Evolutionary conservation across 345 rosid genomes (phyloP), one percentile per base, ranked within the genome.

Genomic region (Arabis hirsuta): DNA sequence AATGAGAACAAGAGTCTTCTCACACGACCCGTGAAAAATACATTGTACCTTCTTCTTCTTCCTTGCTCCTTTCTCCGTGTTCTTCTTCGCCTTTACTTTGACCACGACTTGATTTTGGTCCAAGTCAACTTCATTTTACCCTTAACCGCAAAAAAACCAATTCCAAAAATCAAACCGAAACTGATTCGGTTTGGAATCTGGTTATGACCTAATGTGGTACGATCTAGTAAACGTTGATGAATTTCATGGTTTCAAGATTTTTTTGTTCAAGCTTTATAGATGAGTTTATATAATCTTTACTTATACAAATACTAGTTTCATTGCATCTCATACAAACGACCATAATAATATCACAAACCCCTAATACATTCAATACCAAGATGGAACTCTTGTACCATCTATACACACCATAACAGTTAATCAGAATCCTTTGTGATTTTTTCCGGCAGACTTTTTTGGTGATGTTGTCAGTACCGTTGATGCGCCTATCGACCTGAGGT

Each of bases 381-480:
- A 71, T 66, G 68, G 69, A 65, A 66, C 64, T 58, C 62, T 51
- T 71, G 12, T 4, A 51, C 80, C 72, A 72, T 77, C 65, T 55
- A 19, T 71, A 44, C 77, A 72, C 57, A 72, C 58, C 26, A 22
- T 22, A 9, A 58, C 70, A 53, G 60, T 74, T 74, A 9, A 71
- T 48, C 73, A 81, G 26, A 71, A 38, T 67, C 79, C 80, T 72
- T 72, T 51, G 44, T 74, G 13, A 14, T 77, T 72, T 71, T 77
- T 81, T 59, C 76, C 54, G 83, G 81, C 48, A 46, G 31, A 75
- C 62, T 63, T 44, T 64, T 51, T 70, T 70, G 76, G 80, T 14
- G 80, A 69, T 5, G 63, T 80, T 79, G 66, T 82, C 41, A 13
- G 3, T 4, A 36, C 22, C 9, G 56, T 44, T 56, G 80, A 41